Percentiles rank a stretch among this genome's conserved stretches.
phyloP scores from a whole-genome alignment of 345 rosid species.

The Mercurialis annua region DNA sequence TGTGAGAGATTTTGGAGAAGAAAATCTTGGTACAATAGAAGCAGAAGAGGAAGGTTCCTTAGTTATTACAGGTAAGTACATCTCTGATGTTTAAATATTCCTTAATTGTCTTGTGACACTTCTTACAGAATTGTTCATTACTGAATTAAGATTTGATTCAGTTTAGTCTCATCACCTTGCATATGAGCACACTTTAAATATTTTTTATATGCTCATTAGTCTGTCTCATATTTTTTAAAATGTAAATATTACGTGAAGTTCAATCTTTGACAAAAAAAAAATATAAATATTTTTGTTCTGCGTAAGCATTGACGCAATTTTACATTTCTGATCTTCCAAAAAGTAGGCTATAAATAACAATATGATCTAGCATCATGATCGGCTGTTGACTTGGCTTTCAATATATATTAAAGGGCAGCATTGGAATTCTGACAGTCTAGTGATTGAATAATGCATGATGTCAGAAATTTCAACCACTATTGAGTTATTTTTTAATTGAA shows the following conservation, averaged over 20 bases:
- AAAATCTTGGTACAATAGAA: too few species aligned
- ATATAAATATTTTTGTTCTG: neutral
- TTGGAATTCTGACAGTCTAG: neutral
- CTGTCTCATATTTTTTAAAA: too few species aligned
- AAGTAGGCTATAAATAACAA: neutral
- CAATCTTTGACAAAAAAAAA: neutral
- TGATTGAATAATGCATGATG: neutral
- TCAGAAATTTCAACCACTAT: neutral
- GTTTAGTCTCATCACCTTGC: neutral
- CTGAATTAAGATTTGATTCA: neutral
- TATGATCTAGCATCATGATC: neutral
- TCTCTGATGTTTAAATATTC: too few species aligned
- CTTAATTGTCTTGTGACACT: too few species aligned
- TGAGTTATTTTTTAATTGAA: neutral
- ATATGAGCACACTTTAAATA: neutral
- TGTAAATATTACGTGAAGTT: neutral
- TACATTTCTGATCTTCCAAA: neutral
- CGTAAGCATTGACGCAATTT: slow-evolving; percentile 7
- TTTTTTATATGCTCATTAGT: neutral
- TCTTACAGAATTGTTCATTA: neutral
- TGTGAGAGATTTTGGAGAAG: too few species aligned
- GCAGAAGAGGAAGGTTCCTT: too few species aligned
- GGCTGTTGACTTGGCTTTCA: neutral
- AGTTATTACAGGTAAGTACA: too few species aligned
- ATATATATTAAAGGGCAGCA: neutral